Evolutionary conservation across 2,329 filamentous ascomycete species (phyloP), one percentile per base, ranked within the genome.

Genomic region (Beauveria medogensis): DNA sequence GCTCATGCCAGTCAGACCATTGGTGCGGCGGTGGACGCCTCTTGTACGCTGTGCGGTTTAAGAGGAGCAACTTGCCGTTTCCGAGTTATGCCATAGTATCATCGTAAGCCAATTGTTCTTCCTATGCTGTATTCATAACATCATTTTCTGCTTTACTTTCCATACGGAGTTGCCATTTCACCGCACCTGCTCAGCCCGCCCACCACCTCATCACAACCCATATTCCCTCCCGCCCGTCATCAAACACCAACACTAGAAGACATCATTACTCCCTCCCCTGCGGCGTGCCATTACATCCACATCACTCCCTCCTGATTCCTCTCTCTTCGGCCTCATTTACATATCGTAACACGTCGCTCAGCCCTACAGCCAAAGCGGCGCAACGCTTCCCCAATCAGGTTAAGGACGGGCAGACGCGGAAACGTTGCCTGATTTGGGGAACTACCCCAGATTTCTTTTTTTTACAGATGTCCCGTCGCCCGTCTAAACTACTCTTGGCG

Each of bases 351-450:
- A 24, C 52, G 9, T 16, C 30, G 41, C 26, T 51, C 55, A 51
- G 37, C 46, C 30, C 28, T 51, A 44, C 22, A 9, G 40, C 47
- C 43, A 53, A 34, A 53, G 40, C 48, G 57, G 54, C 43, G 47
- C 37, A 20, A 44, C 55, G 48, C 50, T 59, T 53, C 57, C 57
- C 50, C 47, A 59, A 59, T 53, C 48, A 53, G 57, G 57, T 68
- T 75, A 62, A 55, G 24, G 61, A 61, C 51, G 43, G 62, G 60
- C 61, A 55, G 30, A 37, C 28, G 30, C 50, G 50, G 50, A 52
- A 37, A 37, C 50, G 50, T 60, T 46, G 41, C 54, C 54, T 55
- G 54, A 55, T 55, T 47, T 10, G 54, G 51, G 55, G 48, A 59
- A 48, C 55, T 30, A 41, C 43, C 26, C 34, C 34, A 51, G 18